Percentiles rank a stretch among this genome's conserved stretches.
Conservation (phyloP, 176 grass and related monocot species). For the Melocanna baccifera region DNA sequence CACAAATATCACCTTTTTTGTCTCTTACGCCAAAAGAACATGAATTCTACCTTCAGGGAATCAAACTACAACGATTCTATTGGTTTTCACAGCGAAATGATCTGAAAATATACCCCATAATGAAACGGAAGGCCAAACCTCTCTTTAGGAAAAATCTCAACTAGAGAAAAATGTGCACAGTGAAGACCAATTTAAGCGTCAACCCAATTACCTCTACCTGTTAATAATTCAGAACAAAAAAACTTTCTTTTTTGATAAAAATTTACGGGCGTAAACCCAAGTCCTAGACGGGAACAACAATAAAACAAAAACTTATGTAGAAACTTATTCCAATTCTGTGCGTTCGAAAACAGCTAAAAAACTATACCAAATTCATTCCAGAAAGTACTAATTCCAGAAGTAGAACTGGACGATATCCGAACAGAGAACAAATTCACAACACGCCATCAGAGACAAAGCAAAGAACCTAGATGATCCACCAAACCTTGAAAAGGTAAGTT, state of each 20-base stretch:
- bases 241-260: not conserved
- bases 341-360: not conserved
- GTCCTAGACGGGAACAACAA: not conserved
- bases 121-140: not conserved
- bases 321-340: not conserved
- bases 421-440: constrained; percentile 20
- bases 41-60: constrained; percentile 1
- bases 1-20: not conserved
- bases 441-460: not conserved
- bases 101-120: not conserved
- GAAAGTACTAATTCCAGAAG: not conserved
- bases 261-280: not conserved
- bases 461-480: not conserved
- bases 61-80: not conserved
- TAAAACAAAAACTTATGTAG: not conserved
- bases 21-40: not conserved
- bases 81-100: constrained; percentile 2
- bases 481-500: not conserved
- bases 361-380: not conserved
- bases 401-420: not conserved
- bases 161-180: not conserved
- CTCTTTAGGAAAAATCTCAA: not conserved
- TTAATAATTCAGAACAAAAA: not conserved
- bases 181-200: not conserved
- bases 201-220: not conserved